Conservation (phyloP, 1,139 yeast species). For the Lodderomyces pseudojiufengensis region DNA sequence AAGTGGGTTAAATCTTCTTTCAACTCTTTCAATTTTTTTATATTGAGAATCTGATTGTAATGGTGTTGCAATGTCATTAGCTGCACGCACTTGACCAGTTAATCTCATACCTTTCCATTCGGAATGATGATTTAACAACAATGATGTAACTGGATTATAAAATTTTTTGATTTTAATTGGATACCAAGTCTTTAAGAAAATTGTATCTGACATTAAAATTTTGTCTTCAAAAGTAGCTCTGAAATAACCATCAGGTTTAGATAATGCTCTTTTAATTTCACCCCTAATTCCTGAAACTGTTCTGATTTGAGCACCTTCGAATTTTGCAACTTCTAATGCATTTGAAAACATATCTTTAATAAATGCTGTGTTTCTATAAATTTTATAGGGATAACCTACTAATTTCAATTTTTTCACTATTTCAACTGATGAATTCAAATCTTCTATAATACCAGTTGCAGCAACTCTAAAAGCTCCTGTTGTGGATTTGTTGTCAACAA, state of each 20-base stretch:
- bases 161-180: constrained; percentile 87
- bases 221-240: constrained; percentile 99
- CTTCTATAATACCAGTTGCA: constrained; percentile 97
- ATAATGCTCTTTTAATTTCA: constrained; percentile 90
- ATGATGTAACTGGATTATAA: constrained; percentile 94
- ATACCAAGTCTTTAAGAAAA: constrained; percentile 93
- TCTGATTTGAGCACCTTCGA: constrained; percentile 95
- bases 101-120: constrained; percentile 97
- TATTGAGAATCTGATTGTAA: constrained; percentile 64
- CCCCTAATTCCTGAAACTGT: constrained; percentile 98
- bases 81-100: constrained; percentile 91
- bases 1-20: constrained; percentile 81
- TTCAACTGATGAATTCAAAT: constrained; percentile 83
- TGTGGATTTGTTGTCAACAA: constrained; percentile 78
- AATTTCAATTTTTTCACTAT: constrained; percentile 93
- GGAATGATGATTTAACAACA: constrained; percentile 66
- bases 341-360: constrained; percentile 94
- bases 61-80: constrained; percentile 62
- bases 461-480: constrained; percentile 92
- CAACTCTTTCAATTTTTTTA: constrained; percentile 79
- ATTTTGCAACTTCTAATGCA: constrained; percentile 91
- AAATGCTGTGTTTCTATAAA: constrained; percentile 94
- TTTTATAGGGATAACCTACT: constrained; percentile 91
- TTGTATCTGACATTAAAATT: constrained; percentile 81
- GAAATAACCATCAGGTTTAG: constrained; percentile 94